These are phyloP conservation scores for Arthrobotrys iridis DNA, from an alignment of 2,329 filamentous ascomycete species.

Conservation along the genomic window DNA sequence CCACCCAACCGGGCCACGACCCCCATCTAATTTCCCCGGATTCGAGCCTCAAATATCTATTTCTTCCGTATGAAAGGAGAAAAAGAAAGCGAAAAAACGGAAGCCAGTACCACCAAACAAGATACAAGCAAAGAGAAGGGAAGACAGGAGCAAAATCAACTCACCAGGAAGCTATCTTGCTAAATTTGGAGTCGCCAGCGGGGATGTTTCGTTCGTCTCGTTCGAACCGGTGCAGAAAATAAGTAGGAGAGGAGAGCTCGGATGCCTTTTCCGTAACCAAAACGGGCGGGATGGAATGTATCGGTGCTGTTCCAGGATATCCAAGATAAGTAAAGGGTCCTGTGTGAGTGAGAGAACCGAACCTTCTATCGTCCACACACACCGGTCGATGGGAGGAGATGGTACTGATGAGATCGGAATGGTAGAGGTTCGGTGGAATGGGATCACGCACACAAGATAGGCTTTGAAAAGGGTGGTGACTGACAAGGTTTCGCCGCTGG, in stretches of 20 bases:
- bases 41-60: background rate
- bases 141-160: background rate
- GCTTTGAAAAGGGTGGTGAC: slow-evolving; percentile 27
- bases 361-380: slow-evolving; percentile 20
- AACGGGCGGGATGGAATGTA: slow-evolving; percentile 1
- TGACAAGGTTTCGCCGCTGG: slow-evolving; percentile 49
- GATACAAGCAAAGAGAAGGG: background rate
- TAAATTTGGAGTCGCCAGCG: slow-evolving; percentile 49
- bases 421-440: background rate
- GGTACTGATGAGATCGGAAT: background rate
- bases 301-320: slow-evolving; percentile 17
- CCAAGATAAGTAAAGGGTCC: slow-evolving; percentile 13
- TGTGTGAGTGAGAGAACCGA: slow-evolving; percentile 10
- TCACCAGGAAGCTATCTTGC: slow-evolving; percentile 54
- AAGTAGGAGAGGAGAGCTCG: slow-evolving; percentile 6
- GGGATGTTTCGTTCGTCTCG: slow-evolving; percentile 17
- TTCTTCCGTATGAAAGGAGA: background rate
- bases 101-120: background rate
- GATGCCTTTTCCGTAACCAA: slow-evolving; percentile 26
- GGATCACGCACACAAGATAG: slow-evolving; percentile 51
- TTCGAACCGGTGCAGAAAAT: slow-evolving; percentile 4
- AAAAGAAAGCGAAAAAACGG: background rate
- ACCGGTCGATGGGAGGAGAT: slow-evolving; percentile 7
- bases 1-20: background rate
- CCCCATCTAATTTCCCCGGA: slow-evolving; percentile 17